Evolutionary conservation across 768 basidiomycete species (phyloP), one percentile per base, ranked within the genome.

Genomic region (Russula earlei): DNA sequence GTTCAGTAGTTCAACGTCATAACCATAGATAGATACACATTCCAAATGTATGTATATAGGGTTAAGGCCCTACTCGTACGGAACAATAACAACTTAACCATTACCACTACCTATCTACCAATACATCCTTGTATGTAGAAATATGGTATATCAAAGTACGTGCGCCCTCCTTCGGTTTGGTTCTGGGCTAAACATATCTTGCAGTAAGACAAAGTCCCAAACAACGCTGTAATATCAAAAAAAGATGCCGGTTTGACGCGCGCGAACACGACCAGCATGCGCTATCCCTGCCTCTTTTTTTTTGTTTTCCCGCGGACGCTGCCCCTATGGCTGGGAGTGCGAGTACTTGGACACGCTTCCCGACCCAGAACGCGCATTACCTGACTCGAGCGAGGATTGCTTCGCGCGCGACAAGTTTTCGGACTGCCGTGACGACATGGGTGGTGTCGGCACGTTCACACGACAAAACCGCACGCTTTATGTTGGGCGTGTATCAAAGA

Each of bases 351-450:
- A 99, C 72, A 79, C 79, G 40, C 79, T 99, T 19, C 96, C 95
- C 0, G 82, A 87, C 56, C 77, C 81, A 0, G 68, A 72, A 36
- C 76, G 79, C 53, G 73, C 79, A 10, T 73, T 95, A 10, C 90
- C 94, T 1, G 95, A 98, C 71, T 84, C 84, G 41, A 91, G 93
- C 7, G 89, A 95, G 68, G 96, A 99, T 69, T 95, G 92, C 67
- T 99, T 99, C 67, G 92, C 91, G 0, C 76, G 96, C 44, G 93
- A 96, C 74, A 97, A 97, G 72, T 96, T 97, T 69, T 74, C 93
- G 0, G 93, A 96, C 70, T 99, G 98, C 70, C 76, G 95, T 58
- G 96, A 99, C 68, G 96, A 99, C 68, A 98, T 99, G 96, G 96
- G 96, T 64, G 96, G 96, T 71, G 95, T 98, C 29, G 96, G 96